Percentiles rank a stretch among this genome's conserved stretches.
Evolutionary conservation across 2,329 filamentous ascomycete genomes (phyloP).

Genomic region (Colletotrichum limetticola): DNA sequence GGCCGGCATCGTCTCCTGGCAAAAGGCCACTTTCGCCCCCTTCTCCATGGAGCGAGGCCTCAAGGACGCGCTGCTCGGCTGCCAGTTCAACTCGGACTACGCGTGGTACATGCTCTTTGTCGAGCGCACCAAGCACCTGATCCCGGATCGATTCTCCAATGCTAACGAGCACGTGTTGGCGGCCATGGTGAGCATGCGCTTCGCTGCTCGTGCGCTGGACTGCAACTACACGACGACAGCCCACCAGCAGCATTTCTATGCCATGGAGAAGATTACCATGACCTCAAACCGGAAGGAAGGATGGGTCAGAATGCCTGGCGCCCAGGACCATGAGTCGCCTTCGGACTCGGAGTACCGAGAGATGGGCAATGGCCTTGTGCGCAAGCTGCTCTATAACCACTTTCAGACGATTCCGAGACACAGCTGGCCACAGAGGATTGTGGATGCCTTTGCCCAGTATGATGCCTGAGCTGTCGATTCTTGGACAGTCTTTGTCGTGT

Average conservation of each 20-base stretch:
- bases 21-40: neutral
- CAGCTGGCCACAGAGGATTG: neutral
- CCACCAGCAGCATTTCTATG: neutral
- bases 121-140: neutral
- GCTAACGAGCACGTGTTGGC: neutral
- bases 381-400: neutral
- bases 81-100: constrained; percentile 11
- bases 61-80: constrained; percentile 6
- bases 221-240: neutral
- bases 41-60: constrained; percentile 14
- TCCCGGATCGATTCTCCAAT: neutral
- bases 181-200: neutral
- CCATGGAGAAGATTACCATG: neutral
- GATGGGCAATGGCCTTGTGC: neutral
- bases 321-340: neutral
- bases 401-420: neutral
- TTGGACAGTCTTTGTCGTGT: neutral
- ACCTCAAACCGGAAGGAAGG: neutral
- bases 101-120: constrained; percentile 1
- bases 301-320: neutral
- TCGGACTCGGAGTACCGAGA: neutral
- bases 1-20: neutral
- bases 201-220: neutral
- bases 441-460: neutral
- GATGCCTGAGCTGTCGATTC: neutral